Conservation (phyloP, 1,139 yeast species). For the Candida tetrigidarum region DNA sequence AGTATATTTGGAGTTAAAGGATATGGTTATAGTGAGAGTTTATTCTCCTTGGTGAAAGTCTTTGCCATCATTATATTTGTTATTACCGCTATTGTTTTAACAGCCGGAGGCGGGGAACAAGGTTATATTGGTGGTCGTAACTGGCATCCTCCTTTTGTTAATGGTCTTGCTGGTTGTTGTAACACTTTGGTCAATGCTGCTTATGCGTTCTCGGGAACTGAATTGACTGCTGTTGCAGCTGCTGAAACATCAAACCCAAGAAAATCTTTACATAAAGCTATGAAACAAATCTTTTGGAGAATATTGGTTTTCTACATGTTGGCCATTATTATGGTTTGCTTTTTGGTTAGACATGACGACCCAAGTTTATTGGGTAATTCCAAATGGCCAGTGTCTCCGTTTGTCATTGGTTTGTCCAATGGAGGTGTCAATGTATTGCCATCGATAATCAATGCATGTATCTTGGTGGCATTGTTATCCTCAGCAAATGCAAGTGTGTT, state of each 20-base stretch:
- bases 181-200: constrained; percentile 48
- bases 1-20: constrained; percentile 48
- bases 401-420: constrained; percentile 28
- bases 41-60: constrained; percentile 43
- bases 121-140: constrained; percentile 42
- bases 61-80: constrained; percentile 44
- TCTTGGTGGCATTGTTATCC: constrained; percentile 34
- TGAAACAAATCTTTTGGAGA: constrained; percentile 51
- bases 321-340: constrained; percentile 42
- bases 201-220: constrained; percentile 47
- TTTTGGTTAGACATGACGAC: constrained; percentile 41
- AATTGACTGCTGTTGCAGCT: constrained; percentile 46
- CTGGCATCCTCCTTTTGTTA: constrained; percentile 47
- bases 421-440: constrained; percentile 38
- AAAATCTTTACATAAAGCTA: constrained; percentile 42
- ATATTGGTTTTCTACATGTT: constrained; percentile 44
- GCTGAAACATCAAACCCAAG: constrained; percentile 47
- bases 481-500: constrained; percentile 39
- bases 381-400: constrained; percentile 28
- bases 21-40: constrained; percentile 49
- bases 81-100: constrained; percentile 42
- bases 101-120: constrained; percentile 45
- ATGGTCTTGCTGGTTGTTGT: constrained; percentile 48
- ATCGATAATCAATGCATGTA: constrained; percentile 37
- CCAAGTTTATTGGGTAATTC: constrained; percentile 35